These are phyloP conservation scores for Magnusiomyces starmeri DNA, from an alignment of 1,139 yeast species.

Conservation along the genomic window DNA sequence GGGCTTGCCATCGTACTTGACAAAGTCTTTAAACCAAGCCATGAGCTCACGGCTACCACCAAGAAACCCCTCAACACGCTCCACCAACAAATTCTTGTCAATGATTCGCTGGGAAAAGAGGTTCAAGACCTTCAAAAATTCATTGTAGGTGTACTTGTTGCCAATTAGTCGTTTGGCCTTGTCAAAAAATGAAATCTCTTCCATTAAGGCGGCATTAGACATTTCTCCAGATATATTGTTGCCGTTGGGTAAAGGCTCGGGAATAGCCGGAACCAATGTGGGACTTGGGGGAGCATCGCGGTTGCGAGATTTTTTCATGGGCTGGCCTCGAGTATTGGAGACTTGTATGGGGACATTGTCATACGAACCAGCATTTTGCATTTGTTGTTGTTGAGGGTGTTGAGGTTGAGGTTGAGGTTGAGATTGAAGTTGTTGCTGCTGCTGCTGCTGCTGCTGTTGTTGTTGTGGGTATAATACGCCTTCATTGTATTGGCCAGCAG, in stretches of 20 bases:
- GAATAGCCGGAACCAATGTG: constrained; percentile 73
- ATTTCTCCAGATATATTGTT: constrained; percentile 14
- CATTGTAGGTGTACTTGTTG: constrained; percentile 83
- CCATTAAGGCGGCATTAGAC: constrained; percentile 55
- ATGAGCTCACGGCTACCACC: constrained; percentile 75
- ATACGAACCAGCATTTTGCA: not conserved
- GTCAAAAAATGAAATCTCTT: constrained; percentile 86
- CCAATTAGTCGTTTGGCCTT: constrained; percentile 86
- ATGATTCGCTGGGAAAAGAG: constrained; percentile 85
- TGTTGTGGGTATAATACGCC: not conserved
- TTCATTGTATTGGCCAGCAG: not conserved
- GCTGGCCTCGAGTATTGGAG: constrained; percentile 3
- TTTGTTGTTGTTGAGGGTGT: not conserved
- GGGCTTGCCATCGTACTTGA: constrained; percentile 61
- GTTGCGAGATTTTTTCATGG: not conserved
- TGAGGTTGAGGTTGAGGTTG: not conserved
- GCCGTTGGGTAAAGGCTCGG: constrained; percentile 54
- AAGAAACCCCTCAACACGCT: constrained; percentile 75
- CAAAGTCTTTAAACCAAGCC: constrained; percentile 88
- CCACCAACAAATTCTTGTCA: constrained; percentile 74
- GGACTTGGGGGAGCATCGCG: constrained; percentile 39
- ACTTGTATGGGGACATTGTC: not conserved
- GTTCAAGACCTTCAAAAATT: constrained; percentile 79
- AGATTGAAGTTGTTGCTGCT: not conserved
- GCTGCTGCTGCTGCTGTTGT: not conserved